These are phyloP conservation scores for Ophiostoma populinum DNA, from an alignment of 2,329 filamentous ascomycete species.

Conservation along the genomic window DNA sequence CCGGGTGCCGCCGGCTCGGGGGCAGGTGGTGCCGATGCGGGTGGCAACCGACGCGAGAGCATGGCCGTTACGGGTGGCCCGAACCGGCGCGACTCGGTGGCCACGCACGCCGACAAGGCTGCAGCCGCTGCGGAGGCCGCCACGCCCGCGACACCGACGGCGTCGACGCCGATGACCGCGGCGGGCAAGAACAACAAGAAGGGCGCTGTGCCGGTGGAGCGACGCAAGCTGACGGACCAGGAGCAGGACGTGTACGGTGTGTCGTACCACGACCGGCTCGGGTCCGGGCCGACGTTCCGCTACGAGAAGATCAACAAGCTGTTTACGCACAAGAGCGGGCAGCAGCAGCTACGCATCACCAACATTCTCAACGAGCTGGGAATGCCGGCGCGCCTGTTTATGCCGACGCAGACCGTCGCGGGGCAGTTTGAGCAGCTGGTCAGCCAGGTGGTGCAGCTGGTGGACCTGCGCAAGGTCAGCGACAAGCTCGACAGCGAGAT, in stretches of 20 bases:
- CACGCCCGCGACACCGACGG: slow-evolving; percentile 5
- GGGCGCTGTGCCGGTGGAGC: slow-evolving; percentile 30
- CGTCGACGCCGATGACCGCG: not conserved
- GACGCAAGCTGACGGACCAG: slow-evolving; percentile 54
- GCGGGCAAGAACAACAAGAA: slow-evolving; percentile 29
- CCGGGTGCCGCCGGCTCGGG: slow-evolving; percentile 11
- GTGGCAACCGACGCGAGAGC: slow-evolving; percentile 31
- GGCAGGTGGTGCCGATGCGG: slow-evolving; percentile 17
- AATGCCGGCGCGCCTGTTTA: slow-evolving; percentile 49
- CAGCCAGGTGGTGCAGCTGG: slow-evolving; percentile 45
- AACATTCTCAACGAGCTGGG: slow-evolving; percentile 56
- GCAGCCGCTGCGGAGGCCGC: slow-evolving; percentile 11
- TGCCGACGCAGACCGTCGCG: slow-evolving; percentile 58
- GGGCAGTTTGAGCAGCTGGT: slow-evolving; percentile 56
- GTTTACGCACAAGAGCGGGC: slow-evolving; percentile 57
- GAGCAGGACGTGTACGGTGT: slow-evolving; percentile 74
- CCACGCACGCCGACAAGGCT: slow-evolving; percentile 9
- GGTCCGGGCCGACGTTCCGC: slow-evolving; percentile 76
- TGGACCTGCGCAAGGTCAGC: slow-evolving; percentile 56
- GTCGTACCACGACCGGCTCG: slow-evolving; percentile 66
- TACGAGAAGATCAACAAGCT: slow-evolving; percentile 68
- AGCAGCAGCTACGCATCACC: slow-evolving; percentile 59
- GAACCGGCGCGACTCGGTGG: slow-evolving; percentile 7
- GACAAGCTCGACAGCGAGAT: slow-evolving; percentile 65
- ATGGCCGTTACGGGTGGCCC: slow-evolving; percentile 25